Base-by-base conservation (phyloP, 169 alveolate genomes). In the Eimeria falciformis region DNA sequence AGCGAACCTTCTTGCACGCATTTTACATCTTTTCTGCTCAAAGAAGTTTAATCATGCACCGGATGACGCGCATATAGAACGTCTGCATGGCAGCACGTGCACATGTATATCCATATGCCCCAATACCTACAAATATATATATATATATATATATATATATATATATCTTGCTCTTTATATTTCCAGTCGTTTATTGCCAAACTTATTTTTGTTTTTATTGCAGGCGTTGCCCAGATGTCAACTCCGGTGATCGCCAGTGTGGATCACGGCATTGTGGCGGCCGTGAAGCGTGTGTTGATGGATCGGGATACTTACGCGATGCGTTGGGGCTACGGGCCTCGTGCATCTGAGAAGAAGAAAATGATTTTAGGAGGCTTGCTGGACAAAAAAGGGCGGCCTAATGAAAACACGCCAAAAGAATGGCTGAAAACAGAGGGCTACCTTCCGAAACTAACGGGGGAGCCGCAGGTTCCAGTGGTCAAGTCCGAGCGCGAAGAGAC, bases 251-350 rank as follows among this genome's bases (percentile, higher is more conserved):
- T 99, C 37, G 99, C 99, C 23, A 96, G 99, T 46, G 99, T 99
- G 65, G 99, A 99, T 94, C 99, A 99, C 94, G 99, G 99, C 69
- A 97, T 96, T 43, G 99, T 98, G 25, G 98, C 99, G 77, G 98
- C 98, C 92, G 98, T 99, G 75, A 99, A 99, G 96, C 97, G 99
- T 93, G 99, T 99, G 65, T 98, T 99, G 91, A 98, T 99, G 99
- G 99, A 99, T 94, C 97, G 99, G 69, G 99, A 99, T 91, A 98
- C 99, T 37, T 99, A 99, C 96, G 99, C 99, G 84, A 96, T 98
- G 94, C 98, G 99, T 92, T 99, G 99, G 99, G 99, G 99, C 66
- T 97, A 97, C 87, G 99, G 99, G 18, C 99, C 99, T 9, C 97
- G 99, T 88, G 99, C 99, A 47, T 91, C 98, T 45, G 99, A 98